A percentile compares a stretch with the other conserved stretches of the same genome.
phyloP scores from a whole-genome alignment of 2,329 filamentous ascomycete species.

The Phialophora tarda region DNA sequence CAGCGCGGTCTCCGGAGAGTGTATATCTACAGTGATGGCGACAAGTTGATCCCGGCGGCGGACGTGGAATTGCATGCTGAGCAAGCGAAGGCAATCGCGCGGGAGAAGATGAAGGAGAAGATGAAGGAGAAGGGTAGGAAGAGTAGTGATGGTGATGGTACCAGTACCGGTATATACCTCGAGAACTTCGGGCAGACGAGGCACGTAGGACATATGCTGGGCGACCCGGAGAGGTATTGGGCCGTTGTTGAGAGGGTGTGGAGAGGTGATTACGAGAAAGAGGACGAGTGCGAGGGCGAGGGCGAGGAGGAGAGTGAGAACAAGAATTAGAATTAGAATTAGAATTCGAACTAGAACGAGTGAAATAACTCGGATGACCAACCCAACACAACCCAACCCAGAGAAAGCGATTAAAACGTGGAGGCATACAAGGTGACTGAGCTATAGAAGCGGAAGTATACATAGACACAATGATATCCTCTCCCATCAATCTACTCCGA shows the following conservation, averaged over 20 bases:
- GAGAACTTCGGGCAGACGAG: slow-evolving; percentile 56
- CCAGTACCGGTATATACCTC: neutral
- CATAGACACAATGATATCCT: no score
- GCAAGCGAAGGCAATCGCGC: slow-evolving; percentile 43
- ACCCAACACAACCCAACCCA: no score
- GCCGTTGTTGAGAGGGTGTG: slow-evolving; percentile 54
- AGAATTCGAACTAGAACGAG: no score
- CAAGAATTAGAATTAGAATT: no score
- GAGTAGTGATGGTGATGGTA: neutral
- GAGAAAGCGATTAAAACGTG: no score
- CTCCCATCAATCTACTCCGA: no score
- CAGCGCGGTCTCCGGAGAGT: slow-evolving; percentile 50
- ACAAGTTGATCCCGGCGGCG: slow-evolving; percentile 54
- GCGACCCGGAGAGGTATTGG: slow-evolving; percentile 60
- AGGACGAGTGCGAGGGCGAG: neutral
- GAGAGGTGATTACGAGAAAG: slow-evolving; percentile 37
- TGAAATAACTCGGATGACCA: no score
- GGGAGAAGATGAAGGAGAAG: neutral
- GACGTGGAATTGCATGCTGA: slow-evolving; percentile 58
- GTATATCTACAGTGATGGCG: slow-evolving; percentile 61
- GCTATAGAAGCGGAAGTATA: no score
- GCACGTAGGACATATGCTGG: slow-evolving; percentile 60
- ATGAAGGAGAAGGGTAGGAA: neutral
- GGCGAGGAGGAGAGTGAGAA: no score
- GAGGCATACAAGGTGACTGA: no score